Conservation (phyloP, 805 yeast species). For the Nakazawaea anatomiae region DNA sequence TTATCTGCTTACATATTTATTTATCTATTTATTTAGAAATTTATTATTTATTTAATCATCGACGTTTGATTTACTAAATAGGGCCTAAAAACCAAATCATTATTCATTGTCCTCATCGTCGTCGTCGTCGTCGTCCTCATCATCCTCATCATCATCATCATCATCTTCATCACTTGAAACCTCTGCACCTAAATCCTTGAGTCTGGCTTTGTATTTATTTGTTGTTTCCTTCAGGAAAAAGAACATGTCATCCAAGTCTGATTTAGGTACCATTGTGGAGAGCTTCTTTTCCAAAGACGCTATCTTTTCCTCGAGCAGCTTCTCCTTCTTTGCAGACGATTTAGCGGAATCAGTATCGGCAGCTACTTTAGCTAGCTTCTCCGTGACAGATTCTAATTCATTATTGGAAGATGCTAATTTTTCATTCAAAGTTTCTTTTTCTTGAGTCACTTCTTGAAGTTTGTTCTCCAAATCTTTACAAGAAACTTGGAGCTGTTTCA, state of each 20-base stretch:
- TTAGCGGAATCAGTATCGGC: neutral
- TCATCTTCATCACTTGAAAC: constrained; percentile 69
- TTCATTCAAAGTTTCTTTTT: neutral
- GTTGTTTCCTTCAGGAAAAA: constrained; percentile 66
- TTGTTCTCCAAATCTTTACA: neutral
- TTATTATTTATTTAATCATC: neutral
- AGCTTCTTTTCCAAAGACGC: constrained; percentile 2
- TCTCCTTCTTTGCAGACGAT: too few species aligned
- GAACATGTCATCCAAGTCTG: constrained; percentile 70
- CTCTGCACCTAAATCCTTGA: constrained; percentile 49
- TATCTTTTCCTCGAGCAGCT: neutral
- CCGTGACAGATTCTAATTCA: neutral
- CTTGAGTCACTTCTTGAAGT: neutral
- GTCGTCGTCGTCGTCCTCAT: constrained; percentile 32
- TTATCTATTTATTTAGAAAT: neutral
- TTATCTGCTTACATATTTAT: neutral
- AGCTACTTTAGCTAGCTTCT: neutral
- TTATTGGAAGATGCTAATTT: neutral
- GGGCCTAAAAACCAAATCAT: too few species aligned
- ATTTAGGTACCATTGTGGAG: constrained; percentile 33
- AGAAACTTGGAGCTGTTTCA: neutral
- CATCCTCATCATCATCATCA: constrained; percentile 59
- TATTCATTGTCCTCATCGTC: neutral
- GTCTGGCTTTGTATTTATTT: constrained; percentile 45
- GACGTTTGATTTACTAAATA: neutral